phyloP scores from a whole-genome alignment of 2,329 filamentous ascomycete genomes.

The Cryphonectria carpinicola region DNA sequence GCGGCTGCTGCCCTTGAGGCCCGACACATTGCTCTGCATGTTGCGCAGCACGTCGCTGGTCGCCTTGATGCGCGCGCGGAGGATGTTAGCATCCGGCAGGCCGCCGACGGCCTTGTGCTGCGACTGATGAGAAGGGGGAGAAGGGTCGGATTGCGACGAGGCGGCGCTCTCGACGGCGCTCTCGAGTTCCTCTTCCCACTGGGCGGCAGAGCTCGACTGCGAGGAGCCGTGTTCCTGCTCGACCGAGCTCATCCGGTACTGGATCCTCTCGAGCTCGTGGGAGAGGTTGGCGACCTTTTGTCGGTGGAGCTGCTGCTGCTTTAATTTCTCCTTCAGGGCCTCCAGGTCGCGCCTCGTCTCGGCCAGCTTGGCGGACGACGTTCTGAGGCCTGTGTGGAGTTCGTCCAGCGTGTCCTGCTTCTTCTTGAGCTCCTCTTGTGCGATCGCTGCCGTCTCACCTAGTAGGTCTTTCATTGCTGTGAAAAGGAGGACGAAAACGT shows the following conservation, averaged over 20 bases:
- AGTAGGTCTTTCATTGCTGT: constrained; percentile 82
- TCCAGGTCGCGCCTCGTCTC: constrained; percentile 78
- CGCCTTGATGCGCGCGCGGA: constrained; percentile 71
- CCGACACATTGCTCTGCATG: constrained; percentile 68
- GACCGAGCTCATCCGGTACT: constrained; percentile 54
- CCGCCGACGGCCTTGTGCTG: constrained; percentile 45
- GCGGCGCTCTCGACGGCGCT: constrained; percentile 49
- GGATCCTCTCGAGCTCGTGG: constrained; percentile 72
- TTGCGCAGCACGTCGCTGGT: constrained; percentile 70
- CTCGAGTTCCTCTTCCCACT: constrained; percentile 60
- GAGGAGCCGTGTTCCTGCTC: constrained; percentile 48
- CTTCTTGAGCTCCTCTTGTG: constrained; percentile 77
- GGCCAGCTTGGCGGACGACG: constrained; percentile 76
- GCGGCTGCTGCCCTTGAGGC: constrained; percentile 76
- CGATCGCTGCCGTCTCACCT: constrained; percentile 75
- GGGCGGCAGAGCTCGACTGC: constrained; percentile 50
- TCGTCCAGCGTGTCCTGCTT: constrained; percentile 85
- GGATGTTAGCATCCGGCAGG: constrained; percentile 61
- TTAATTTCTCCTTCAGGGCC: constrained; percentile 67
- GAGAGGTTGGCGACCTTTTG: constrained; percentile 80
- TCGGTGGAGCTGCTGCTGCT: constrained; percentile 65
- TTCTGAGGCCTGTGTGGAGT: constrained; percentile 79
- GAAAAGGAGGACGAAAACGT: constrained; percentile 40
- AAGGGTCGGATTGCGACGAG: constrained; percentile 42
- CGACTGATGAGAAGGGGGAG: constrained; percentile 31